These are phyloP conservation scores for Acidomyces sp. DNA, from an alignment of 495 filamentous ascomycete genomes.

Conservation along the genomic window DNA sequence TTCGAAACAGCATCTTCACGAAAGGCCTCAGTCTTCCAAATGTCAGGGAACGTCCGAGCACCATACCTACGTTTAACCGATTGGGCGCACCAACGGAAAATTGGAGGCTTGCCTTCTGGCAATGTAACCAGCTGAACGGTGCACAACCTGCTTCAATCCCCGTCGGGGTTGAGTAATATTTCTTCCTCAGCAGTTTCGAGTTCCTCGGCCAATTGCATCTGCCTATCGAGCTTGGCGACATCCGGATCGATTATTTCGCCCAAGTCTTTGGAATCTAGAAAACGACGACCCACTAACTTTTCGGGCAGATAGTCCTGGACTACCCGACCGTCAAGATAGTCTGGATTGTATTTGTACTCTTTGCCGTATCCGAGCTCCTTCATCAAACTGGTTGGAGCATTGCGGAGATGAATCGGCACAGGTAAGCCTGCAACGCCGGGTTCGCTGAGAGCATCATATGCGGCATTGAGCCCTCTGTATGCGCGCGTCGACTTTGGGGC, in stretches of 20 bases:
- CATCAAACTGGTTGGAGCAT: slow-evolving; percentile 86
- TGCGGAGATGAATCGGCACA: slow-evolving; percentile 76
- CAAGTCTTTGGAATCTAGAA: slow-evolving; percentile 73
- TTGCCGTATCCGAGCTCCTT: slow-evolving; percentile 79
- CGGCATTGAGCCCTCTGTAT: slow-evolving; percentile 72
- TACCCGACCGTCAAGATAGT: slow-evolving; percentile 72
- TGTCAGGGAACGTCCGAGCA: neutral
- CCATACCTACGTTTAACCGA: neutral
- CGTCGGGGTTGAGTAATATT: slow-evolving; percentile 15
- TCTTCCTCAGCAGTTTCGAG: slow-evolving; percentile 8
- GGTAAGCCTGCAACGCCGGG: slow-evolving; percentile 67
- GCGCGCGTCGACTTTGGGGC: slow-evolving; percentile 76
- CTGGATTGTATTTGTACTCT: slow-evolving; percentile 94
- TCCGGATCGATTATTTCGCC: slow-evolving; percentile 65
- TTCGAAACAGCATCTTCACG: slow-evolving; percentile 10
- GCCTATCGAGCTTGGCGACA: slow-evolving; percentile 12
- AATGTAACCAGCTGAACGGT: neutral
- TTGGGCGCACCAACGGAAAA: slow-evolving; percentile 1
- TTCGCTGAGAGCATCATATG: slow-evolving; percentile 57
- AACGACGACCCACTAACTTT: slow-evolving; percentile 49
- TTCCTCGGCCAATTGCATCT: slow-evolving; percentile 5
- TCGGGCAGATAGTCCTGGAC: slow-evolving; percentile 83
- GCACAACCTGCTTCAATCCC: slow-evolving; percentile 10
- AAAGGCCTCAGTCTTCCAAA: slow-evolving; percentile 13
- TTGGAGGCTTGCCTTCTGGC: slow-evolving; percentile 2